phyloP scores from a whole-genome alignment of 306 rosid genomes.

The Canavalia ensiformis region DNA sequence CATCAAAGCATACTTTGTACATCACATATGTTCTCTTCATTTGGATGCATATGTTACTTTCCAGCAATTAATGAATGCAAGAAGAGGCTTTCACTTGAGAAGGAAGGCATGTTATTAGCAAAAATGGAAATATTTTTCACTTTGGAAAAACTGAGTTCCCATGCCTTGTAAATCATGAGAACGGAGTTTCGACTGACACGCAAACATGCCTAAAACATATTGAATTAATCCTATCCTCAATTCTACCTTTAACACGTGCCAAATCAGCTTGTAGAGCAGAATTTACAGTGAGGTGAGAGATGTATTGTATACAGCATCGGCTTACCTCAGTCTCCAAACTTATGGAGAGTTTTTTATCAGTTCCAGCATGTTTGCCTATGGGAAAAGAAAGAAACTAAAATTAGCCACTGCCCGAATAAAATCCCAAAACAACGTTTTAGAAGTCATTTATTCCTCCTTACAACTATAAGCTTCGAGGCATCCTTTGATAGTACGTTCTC shows the following conservation, averaged over 20 bases:
- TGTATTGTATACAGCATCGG: background rate
- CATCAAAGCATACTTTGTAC: background rate
- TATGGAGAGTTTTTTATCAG: conserved; percentile 88
- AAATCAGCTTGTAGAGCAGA: background rate
- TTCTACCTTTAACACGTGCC: background rate
- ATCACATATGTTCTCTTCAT: background rate
- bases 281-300: background rate
- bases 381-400: background rate
- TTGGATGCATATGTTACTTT: background rate
- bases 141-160: no score
- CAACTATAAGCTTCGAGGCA: conserved; percentile 96
- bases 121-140: background rate
- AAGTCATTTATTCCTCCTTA: conserved; percentile 55
- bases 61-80: background rate
- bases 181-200: no score
- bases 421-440: background rate
- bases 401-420: conserved; percentile 38
- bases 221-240: background rate
- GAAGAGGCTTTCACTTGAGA: background rate
- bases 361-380: conserved; percentile 92
- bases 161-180: no score
- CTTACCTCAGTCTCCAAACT: conserved; percentile 95
- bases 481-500: conserved; percentile 92
- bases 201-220: background rate
- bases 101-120: background rate